Conservation (phyloP, 495 filamentous ascomycete genomes). For the Chaetomium fimeti region DNA sequence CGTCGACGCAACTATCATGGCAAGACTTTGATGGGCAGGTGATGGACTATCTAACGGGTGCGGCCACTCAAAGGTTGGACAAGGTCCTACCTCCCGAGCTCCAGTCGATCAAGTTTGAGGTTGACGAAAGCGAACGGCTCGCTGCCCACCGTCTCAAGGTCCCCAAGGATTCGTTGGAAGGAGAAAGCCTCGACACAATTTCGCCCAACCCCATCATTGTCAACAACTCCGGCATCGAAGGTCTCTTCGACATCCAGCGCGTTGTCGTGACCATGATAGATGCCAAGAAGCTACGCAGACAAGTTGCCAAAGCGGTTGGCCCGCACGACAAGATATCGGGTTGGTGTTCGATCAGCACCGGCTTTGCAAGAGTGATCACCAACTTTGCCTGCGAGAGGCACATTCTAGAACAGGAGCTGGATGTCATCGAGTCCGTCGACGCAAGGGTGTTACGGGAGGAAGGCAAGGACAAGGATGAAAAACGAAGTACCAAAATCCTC, state of each 20-base stretch:
- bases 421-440: conserved; percentile 38
- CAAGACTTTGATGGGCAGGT: conserved; percentile 11
- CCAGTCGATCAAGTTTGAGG: conserved; percentile 19
- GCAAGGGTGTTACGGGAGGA: conserved; percentile 27
- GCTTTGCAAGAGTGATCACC: conserved; percentile 37
- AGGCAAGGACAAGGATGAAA: conserved; percentile 24
- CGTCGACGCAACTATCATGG: conserved; percentile 7
- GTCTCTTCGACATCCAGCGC: conserved; percentile 44
- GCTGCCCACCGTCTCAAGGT: no score
- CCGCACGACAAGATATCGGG: conserved; percentile 36
- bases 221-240: conserved; percentile 42
- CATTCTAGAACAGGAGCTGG: conserved; percentile 40
- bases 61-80: background rate
- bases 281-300: conserved; percentile 33
- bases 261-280: conserved; percentile 42
- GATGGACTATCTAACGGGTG: conserved; percentile 10
- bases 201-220: conserved; percentile 44
- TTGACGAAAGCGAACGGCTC: background rate
- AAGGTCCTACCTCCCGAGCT: conserved; percentile 24
- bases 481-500: conserved; percentile 12
- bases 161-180: background rate
- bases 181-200: conserved; percentile 33
- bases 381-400: conserved; percentile 40
- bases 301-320: conserved; percentile 34
- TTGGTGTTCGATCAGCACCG: conserved; percentile 41